Evolutionary conservation across 257 asterid genomes (phyloP), one percentile per base, ranked within the genome.

Genomic region (Solanum gracilifrons): DNA sequence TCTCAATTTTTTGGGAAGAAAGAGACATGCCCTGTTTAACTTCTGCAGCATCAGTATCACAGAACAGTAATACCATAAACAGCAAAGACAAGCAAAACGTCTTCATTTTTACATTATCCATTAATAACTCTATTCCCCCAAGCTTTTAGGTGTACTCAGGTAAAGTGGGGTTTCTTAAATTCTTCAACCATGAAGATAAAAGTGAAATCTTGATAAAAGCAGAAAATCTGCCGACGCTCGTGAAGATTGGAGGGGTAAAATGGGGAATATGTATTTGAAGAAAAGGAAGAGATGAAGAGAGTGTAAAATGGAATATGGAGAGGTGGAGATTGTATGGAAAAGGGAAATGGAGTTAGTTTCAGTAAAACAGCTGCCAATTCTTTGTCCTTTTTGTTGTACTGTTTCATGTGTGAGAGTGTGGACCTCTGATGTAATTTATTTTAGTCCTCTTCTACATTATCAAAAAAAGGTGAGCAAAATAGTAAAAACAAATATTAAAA

Each of bases 191-290:
- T 55, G 79, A 88, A 75, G 33, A 75, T 75, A 75, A 74, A 75
- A 9, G 13, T 79, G 36, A 79, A 79, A 43, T 15, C 11, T 79
- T 46, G 55, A 21, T 7, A 5, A 7, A 18, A 41, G 48, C 68
- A 46, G 85, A 90, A 87, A 88, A 80, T n/a, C 36, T 88, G 91
- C 95, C 92, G 95, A 92, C 94, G 95, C 89, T 31, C 88, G 92
- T 89, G 95, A 90, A 77, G 58, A 74, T 1, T 21, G 41, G 25
- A 16, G 37, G 85, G 85, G 85, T 80, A 46, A 80, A 80, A 46
- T 25, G 35, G 84, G 37, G 62, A 77, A 39, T 37, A 21, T 35
- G 7, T 46, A 36, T 5, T 23, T 11, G 18, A 73, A 32, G 77
- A 84, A 84, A 90, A 55, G 83, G 18, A n/a, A 11, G 32, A 13